Evolutionary conservation across 164 flowering plant genomes (phyloP).

Genomic region (Vitis rotundifolia): DNA sequence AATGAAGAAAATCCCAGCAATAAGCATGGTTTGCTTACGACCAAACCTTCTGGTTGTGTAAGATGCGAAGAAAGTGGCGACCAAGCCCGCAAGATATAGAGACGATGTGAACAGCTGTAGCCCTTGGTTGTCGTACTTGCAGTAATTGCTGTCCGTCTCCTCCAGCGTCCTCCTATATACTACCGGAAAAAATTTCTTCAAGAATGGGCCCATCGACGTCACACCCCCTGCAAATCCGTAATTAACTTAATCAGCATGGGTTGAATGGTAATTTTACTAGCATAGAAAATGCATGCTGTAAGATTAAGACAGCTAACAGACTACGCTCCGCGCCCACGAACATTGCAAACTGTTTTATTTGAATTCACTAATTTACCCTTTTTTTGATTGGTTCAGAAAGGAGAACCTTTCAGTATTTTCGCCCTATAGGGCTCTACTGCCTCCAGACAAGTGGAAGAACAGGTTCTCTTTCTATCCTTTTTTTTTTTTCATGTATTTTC

Average conservation of each 20-base stretch:
- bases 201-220: slow-evolving; percentile 73
- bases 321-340: no score
- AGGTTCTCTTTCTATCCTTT: no score
- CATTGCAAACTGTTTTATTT: no score
- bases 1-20: slow-evolving; percentile 79
- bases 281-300: no score
- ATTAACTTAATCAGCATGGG: not conserved
- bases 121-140: slow-evolving; percentile 91
- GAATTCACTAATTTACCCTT: no score
- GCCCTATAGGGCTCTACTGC: no score
- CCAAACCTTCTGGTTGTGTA: slow-evolving; percentile 80
- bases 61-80: slow-evolving; percentile 84
- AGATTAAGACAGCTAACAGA: no score
- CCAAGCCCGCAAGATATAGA: slow-evolving; percentile 76
- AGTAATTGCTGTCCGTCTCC: slow-evolving; percentile 67
- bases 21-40: slow-evolving; percentile 71
- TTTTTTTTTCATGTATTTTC: no score
- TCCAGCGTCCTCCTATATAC: slow-evolving; percentile 44
- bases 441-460: no score
- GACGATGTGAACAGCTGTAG: slow-evolving; percentile 91
- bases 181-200: slow-evolving; percentile 79
- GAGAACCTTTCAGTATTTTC: no score
- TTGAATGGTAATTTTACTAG: not conserved
- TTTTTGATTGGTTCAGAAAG: no score
- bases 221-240: slow-evolving; percentile 69